Conservation (phyloP, 208 protist genomes). For the Zelonia costaricensis region DNA sequence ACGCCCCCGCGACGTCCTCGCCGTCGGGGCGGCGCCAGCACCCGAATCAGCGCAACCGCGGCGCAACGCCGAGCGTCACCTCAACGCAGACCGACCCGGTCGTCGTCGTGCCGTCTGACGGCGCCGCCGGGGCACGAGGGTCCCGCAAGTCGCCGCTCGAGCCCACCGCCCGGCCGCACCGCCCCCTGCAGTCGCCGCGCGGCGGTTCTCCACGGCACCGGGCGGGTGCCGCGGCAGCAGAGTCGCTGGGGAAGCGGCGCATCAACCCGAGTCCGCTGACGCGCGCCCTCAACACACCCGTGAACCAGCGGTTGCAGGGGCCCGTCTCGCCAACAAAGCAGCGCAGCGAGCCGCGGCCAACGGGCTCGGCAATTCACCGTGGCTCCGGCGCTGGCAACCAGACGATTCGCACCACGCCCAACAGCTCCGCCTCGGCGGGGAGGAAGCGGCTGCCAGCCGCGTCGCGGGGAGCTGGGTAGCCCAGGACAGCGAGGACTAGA, state of each 20-base stretch:
- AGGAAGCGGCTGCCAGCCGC: conserved; percentile 9
- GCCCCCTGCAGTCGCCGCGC: conserved; percentile 1
- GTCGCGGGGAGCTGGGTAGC: neutral
- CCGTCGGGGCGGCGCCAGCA: neutral
- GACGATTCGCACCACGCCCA: conserved; percentile 17
- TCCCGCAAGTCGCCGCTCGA: conserved; percentile 12
- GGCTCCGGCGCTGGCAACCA: conserved; percentile 8
- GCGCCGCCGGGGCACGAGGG: conserved; percentile 6
- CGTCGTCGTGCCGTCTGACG: conserved; percentile 1
- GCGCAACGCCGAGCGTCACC: neutral
- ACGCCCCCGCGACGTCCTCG: neutral
- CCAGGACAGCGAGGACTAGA: too few relatives aligned
- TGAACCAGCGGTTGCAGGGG: neutral
- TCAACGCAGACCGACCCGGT: neutral
- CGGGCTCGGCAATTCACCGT: conserved; percentile 14
- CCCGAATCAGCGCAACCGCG: neutral
- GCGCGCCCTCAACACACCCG: conserved; percentile 10
- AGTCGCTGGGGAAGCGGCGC: conserved; percentile 1
- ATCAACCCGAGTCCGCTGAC: neutral
- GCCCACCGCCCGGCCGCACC: conserved; percentile 1
- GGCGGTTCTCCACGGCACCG: conserved; percentile 19
- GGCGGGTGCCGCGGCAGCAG: neutral
- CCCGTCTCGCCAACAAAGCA: conserved; percentile 7
- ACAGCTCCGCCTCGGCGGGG: neutral
- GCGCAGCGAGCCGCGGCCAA: conserved; percentile 8